Conservation (phyloP, 164 flowering plant genomes). For the Vitis amurensis region DNA sequence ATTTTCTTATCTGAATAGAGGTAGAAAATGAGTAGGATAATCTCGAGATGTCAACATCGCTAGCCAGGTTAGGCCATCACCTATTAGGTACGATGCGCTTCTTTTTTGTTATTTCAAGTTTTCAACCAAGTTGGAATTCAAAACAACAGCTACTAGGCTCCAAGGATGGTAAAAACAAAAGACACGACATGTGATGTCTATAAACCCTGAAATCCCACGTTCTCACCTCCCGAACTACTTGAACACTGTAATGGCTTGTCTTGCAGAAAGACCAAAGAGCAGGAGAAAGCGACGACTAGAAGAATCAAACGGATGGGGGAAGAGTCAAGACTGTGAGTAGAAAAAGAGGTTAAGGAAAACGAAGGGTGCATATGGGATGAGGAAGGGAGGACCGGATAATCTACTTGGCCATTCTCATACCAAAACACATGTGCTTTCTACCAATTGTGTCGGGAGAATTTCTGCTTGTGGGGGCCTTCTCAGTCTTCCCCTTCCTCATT, state of each 20-base stretch:
- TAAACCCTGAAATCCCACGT: constrained; percentile 1
- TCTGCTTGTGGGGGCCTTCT: not conserved
- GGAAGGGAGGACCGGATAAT: not conserved
- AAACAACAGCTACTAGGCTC: not conserved
- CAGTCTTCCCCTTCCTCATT: not conserved
- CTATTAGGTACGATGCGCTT: too few species aligned
- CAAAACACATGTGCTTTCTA: not conserved
- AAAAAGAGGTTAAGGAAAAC: not conserved
- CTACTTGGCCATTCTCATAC: not conserved
- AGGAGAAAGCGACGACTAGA: too few species aligned
- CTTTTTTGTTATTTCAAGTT: too few species aligned
- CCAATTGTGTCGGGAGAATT: not conserved
- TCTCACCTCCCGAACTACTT: not conserved
- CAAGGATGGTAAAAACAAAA: constrained; percentile 4
- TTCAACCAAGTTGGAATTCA: too few species aligned
- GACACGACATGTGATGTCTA: constrained; percentile 16
- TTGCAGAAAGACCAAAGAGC: too few species aligned
- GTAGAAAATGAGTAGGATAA: too few species aligned
- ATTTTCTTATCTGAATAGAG: too few species aligned
- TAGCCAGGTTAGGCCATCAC: too few species aligned
- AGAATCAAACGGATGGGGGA: too few species aligned
- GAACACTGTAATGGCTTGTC: too few species aligned
- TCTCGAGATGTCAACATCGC: too few species aligned
- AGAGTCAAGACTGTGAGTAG: too few species aligned
- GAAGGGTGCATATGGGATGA: not conserved